Base-by-base conservation (phyloP, 148 eudicot species). In the Vaccinium macrocarpon region DNA sequence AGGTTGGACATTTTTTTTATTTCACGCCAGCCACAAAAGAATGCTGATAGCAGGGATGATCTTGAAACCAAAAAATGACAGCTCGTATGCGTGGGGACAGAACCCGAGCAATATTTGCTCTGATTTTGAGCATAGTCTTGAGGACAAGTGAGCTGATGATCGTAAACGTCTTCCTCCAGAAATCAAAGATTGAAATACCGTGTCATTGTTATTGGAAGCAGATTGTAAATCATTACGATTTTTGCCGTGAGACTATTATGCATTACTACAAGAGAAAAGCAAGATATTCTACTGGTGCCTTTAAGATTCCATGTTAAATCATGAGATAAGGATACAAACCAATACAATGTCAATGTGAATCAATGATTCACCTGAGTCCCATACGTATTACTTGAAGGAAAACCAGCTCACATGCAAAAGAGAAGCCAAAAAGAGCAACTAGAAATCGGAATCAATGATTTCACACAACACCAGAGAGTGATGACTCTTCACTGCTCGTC, bases 1-100 rank as follows among this genome's bases (percentile, higher is more conserved):
- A 35, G 38, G 38, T 35, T 35, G 38, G n/a, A 35, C 38, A 35
- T 35, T 35, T 35, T 35, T 35, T 35, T n/a, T n/a, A 35, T 35
- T 35, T 35, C 38, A 35, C 2, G 38, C 38, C 38, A 35, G n/a
- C 1, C 2, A 1, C 38, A 35, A 1, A 35, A 35, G 38, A 35
- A 35, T 2, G 38, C 38, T 35, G 38, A 88, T n/a, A n/a, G 77
- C 76, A 82, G 94, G 90, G 98, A 94, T 84, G 98, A 96, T 64
- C 94, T 93, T 23, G 84, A 89, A 35, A 42, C 25, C 84, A 72
- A 62, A 73, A 62, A 48, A n/a, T 8, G 52, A 53, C 53, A 48
- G 53, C 78, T 48, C 23, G 10, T 1, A 23, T 61, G 25, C 66
- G 21, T 21, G 66, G 23, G 66, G n/a, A n/a, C n/a, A n/a, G n/a